Conservation (phyloP, 345 rosid genomes). For the Clausena lansium region DNA sequence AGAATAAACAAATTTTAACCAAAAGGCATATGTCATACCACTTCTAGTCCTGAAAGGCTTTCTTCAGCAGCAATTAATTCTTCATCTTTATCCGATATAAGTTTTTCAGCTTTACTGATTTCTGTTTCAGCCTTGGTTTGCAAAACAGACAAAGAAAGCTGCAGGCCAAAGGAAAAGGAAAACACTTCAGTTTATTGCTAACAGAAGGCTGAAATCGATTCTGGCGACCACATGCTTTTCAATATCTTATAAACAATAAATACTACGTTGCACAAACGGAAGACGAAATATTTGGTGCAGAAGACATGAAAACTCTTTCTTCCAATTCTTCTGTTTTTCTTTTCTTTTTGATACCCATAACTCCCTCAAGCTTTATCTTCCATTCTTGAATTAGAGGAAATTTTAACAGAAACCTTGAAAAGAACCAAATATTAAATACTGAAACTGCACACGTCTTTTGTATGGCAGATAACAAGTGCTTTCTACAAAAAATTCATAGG, state of each 20-base stretch:
- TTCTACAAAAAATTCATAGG: background rate
- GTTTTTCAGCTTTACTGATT: conserved; percentile 66
- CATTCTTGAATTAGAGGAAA: background rate
- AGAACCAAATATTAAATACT: background rate
- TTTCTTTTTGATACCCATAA: background rate
- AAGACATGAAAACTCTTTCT: background rate
- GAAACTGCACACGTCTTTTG: background rate
- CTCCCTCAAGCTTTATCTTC: background rate
- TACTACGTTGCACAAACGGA: background rate
- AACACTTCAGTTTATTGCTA: background rate
- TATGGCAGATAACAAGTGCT: background rate
- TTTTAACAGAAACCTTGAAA: background rate
- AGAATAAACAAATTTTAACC: background rate
- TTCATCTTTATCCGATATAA: conserved; percentile 65
- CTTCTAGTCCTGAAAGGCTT: conserved; percentile 74
- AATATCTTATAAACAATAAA: background rate
- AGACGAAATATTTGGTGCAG: background rate
- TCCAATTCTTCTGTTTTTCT: too few species aligned
- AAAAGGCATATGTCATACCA: conserved; percentile 41
- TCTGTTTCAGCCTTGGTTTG: conserved; percentile 75
- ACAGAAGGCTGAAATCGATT: background rate
- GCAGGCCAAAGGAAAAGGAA: conserved; percentile 15
- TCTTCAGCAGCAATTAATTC: conserved; percentile 81
- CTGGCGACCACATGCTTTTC: background rate
- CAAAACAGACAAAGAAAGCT: conserved; percentile 63